Conservation (phyloP, 2,329 filamentous ascomycete genomes). For the Basipetospora chlamydospora region DNA sequence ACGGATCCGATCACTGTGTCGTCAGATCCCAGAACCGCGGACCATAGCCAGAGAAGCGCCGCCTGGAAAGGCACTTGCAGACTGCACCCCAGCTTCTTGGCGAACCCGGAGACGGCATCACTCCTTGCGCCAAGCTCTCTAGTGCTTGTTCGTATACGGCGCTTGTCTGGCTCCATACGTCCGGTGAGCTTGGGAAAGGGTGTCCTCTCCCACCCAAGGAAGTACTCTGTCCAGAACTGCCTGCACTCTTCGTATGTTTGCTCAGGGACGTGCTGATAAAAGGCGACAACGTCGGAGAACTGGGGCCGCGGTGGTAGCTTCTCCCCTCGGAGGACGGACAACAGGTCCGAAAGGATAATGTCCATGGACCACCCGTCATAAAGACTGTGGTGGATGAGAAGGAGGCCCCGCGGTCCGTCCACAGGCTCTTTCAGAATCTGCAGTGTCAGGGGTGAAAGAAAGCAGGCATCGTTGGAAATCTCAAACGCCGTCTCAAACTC, state of each 20-base stretch:
- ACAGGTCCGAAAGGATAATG: slow-evolving; percentile 53
- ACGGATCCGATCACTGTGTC: slow-evolving; percentile 68
- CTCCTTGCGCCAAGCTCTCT: neutral
- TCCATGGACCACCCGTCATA: slow-evolving; percentile 95
- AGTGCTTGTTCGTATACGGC: neutral
- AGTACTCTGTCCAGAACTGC: slow-evolving; percentile 55
- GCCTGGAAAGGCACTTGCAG: slow-evolving; percentile 65
- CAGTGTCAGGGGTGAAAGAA: slow-evolving; percentile 46
- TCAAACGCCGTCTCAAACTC: slow-evolving; percentile 23
- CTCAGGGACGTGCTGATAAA: slow-evolving; percentile 19
- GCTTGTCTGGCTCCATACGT: slow-evolving; percentile 5
- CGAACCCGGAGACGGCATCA: slow-evolving; percentile 15
- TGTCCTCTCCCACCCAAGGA: slow-evolving; percentile 40
- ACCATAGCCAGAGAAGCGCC: slow-evolving; percentile 51
- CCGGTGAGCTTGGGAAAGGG: slow-evolving; percentile 43
- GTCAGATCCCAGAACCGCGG: slow-evolving; percentile 43
- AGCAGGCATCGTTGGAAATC: slow-evolving; percentile 20
- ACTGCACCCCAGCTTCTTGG: slow-evolving; percentile 33
- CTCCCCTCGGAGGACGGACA: slow-evolving; percentile 25
- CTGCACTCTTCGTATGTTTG: slow-evolving; percentile 25
- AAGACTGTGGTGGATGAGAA: slow-evolving; percentile 65
- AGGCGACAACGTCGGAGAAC: slow-evolving; percentile 44
- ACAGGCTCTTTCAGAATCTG: slow-evolving; percentile 27
- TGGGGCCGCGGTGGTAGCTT: slow-evolving; percentile 29
- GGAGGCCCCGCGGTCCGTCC: slow-evolving; percentile 18